These are phyloP conservation scores for Acanthamoeba triangularis DNA, from an alignment of 208 protist species.

Conservation along the genomic window DNA sequence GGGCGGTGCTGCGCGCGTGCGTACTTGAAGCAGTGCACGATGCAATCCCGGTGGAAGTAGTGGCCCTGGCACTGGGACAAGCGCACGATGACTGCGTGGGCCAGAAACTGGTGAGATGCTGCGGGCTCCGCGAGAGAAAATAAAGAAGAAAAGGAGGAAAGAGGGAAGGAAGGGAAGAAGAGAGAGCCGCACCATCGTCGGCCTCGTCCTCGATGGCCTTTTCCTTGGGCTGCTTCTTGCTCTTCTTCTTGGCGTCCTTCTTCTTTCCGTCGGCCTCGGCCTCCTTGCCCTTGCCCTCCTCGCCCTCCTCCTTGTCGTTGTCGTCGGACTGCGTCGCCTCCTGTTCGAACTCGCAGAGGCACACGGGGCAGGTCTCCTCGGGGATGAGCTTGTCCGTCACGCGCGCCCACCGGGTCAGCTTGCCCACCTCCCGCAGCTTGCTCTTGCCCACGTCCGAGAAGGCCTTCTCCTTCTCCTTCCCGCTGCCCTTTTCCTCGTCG, in stretches of 20 bases:
- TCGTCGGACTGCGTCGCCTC: background rate
- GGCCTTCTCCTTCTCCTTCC: background rate
- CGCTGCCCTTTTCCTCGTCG: background rate
- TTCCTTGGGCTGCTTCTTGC: background rate
- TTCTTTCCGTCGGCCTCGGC: background rate
- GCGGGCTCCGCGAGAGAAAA: background rate
- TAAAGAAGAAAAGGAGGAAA: too few species aligned
- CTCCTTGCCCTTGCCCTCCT: background rate
- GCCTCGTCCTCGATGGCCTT: background rate
- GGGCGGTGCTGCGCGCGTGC: background rate
- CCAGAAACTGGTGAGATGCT: background rate
- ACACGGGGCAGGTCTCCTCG: slow-evolving; percentile 64
- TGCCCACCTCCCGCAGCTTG: background rate
- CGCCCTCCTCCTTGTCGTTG: background rate
- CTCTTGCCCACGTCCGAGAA: background rate
- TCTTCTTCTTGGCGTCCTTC: background rate
- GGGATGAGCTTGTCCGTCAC: slow-evolving; percentile 14
- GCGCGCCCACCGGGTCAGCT: slow-evolving; percentile 14
- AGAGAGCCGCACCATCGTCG: background rate
- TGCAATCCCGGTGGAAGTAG: slow-evolving; percentile 71
- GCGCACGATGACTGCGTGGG: background rate
- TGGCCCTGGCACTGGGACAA: slow-evolving; percentile 46
- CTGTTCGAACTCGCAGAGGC: slow-evolving; percentile 58
- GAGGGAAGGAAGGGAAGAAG: background rate
- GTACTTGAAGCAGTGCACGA: slow-evolving; percentile 63